Conservation (phyloP, 768 basidiomycete species). For the Coprinellus aureogranulatus region DNA sequence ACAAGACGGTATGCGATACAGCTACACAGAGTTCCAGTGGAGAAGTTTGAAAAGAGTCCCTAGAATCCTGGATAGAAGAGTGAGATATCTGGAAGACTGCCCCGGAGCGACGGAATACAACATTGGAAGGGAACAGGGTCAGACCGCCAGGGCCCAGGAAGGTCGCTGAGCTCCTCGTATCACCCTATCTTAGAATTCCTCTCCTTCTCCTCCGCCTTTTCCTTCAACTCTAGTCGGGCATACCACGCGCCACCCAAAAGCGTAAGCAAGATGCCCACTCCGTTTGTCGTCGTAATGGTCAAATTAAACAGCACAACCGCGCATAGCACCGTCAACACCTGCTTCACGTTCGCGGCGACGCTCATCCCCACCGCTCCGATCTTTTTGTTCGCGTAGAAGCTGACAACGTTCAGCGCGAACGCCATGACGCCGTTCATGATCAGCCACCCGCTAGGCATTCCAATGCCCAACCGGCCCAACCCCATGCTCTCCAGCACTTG, state of each 20-base stretch:
- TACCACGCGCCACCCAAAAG: constrained; percentile 85
- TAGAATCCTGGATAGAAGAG: no score
- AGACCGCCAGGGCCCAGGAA: no score
- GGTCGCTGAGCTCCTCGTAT: no score
- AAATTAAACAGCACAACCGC: constrained; percentile 84
- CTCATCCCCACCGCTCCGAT: constrained; percentile 89
- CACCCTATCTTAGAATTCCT: no score
- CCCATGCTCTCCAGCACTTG: neutral
- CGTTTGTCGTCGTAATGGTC: constrained; percentile 76
- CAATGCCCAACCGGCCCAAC: constrained; percentile 4
- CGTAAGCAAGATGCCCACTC: constrained; percentile 79
- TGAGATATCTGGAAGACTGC: no score
- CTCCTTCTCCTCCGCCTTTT: constrained; percentile 28
- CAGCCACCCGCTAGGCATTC: constrained; percentile 49
- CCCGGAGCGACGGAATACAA: no score
- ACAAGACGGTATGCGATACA: no score
- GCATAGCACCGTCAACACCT: constrained; percentile 83
- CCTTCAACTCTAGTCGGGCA: constrained; percentile 61
- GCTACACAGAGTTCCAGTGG: no score
- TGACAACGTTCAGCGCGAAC: constrained; percentile 89
- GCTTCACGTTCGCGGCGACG: constrained; percentile 91
- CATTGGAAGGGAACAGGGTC: no score
- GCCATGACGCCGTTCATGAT: constrained; percentile 82
- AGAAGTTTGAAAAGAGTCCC: no score
- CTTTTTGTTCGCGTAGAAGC: constrained; percentile 93